Percentiles rank a stretch among this genome's conserved stretches.
Conservation (phyloP, 257 asterid genomes). For the Solanum sejunctum region DNA sequence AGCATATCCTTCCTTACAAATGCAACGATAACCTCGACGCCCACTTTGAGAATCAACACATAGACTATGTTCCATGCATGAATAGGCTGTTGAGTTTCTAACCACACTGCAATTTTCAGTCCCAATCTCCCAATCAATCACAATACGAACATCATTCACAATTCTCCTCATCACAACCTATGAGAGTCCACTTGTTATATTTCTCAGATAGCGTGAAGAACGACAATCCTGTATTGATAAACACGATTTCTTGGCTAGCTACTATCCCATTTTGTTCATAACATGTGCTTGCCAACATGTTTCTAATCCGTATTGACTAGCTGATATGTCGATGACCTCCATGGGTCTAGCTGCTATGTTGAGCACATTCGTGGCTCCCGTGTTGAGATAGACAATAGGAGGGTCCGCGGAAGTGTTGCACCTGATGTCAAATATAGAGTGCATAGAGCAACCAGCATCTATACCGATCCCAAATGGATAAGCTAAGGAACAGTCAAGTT, state of each 20-base stretch:
- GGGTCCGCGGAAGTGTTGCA: slow-evolving; percentile 1
- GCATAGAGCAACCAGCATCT: slow-evolving; percentile 4
- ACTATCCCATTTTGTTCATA: neutral
- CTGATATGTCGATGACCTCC: slow-evolving; percentile 2
- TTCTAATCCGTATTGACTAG: neutral
- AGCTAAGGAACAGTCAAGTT: slow-evolving; percentile 11
- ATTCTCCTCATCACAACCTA: no score
- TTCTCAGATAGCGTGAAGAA: neutral
- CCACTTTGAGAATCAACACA: no score
- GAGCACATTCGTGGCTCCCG: neutral
- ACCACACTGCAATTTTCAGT: no score
- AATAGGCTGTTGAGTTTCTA: no score
- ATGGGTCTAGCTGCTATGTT: neutral
- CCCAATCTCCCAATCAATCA: no score
- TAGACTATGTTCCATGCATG: no score
- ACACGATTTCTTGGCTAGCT: neutral
- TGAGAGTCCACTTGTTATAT: no score
- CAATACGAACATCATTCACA: no score
- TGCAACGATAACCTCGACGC: no score
- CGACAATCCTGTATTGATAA: neutral
- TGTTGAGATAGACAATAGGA: neutral
- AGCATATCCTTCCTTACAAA: no score
- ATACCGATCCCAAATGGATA: slow-evolving; percentile 12
- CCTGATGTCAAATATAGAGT: neutral
- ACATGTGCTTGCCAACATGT: neutral